A percentile compares a stretch with the other conserved stretches of the same genome.
phyloP scores from a whole-genome alignment of 306 rosid species.

The Vigna hirtella region DNA sequence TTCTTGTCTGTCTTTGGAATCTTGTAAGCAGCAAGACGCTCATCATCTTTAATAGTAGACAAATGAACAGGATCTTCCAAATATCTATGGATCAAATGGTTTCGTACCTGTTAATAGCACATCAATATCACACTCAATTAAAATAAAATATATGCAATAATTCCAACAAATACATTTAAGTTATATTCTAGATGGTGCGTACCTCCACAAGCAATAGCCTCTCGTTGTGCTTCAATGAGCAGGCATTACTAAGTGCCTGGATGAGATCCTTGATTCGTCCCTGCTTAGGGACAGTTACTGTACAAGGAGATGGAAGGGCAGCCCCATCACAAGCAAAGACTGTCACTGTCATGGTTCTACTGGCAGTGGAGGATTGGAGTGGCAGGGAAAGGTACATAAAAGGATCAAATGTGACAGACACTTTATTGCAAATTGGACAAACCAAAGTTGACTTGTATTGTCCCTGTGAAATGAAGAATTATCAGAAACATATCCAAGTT shows the following conservation, averaged over 20 bases:
- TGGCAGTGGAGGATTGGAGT: slow-evolving; percentile 79
- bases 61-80: slow-evolving; percentile 83
- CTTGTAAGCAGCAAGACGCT: slow-evolving; percentile 83
- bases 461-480: slow-evolving; percentile 66
- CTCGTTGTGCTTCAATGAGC: slow-evolving; percentile 84
- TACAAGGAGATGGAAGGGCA: slow-evolving; percentile 70
- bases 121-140: slow-evolving; percentile 31
- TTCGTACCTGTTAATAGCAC: slow-evolving; percentile 64
- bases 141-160: slow-evolving; percentile 30
- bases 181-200: slow-evolving; percentile 37
- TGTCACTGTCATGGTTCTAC: slow-evolving; percentile 77
- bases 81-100: slow-evolving; percentile 80
- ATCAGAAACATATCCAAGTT: slow-evolving; percentile 45
- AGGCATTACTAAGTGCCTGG: slow-evolving; percentile 86
- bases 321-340: slow-evolving; percentile 84
- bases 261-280: slow-evolving; percentile 95
- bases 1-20: slow-evolving; percentile 72
- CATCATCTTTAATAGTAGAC: slow-evolving; percentile 90
- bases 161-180: slow-evolving; percentile 30
- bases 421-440: slow-evolving; percentile 97
- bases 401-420: slow-evolving; percentile 98
- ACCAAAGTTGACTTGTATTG: slow-evolving; percentile 98
- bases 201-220: slow-evolving; percentile 91
- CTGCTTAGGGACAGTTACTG: slow-evolving; percentile 92
- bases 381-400: slow-evolving; percentile 99